A percentile compares a stretch with the other conserved stretches of the same genome.
These are phyloP conservation scores for Entelexis paramagnoliae DNA, from an alignment of 1,139 yeast genomes.

Conservation along the genomic window DNA sequence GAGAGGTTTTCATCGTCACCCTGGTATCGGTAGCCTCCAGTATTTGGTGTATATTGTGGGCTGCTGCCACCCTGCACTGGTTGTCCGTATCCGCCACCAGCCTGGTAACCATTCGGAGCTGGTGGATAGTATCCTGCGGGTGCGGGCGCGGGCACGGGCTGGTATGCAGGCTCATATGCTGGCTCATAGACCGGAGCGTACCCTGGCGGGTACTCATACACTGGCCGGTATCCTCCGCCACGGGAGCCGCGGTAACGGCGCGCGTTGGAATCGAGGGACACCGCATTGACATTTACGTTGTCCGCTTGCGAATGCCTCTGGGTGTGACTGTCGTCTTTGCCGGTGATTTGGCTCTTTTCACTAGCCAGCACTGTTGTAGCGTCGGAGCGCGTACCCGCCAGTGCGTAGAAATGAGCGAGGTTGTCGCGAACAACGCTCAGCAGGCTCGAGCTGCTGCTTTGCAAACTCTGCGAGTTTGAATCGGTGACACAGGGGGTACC, in stretches of 20 bases:
- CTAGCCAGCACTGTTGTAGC: not conserved
- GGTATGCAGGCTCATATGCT: not conserved
- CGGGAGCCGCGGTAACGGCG: not conserved
- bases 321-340: no score
- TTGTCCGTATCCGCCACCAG: not conserved
- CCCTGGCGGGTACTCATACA: not conserved
- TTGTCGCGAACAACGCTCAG: not conserved
- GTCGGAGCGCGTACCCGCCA: not conserved
- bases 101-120: not conserved
- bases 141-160: not conserved
- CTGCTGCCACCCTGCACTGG: not conserved
- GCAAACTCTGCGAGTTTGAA: not conserved
- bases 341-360: no score
- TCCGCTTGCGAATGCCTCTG: not conserved
- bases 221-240: not conserved
- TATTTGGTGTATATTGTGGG: not conserved
- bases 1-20: slow-evolving; percentile 6
- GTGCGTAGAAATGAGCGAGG: not conserved
- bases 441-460: not conserved
- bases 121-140: not conserved
- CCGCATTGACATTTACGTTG: not conserved
- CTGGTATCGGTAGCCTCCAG: slow-evolving; percentile 11
- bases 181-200: not conserved
- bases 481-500: not conserved
- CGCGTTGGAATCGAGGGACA: not conserved